Base-by-base conservation (phyloP, 345 rosid species). In the Acer yangbiense region DNA sequence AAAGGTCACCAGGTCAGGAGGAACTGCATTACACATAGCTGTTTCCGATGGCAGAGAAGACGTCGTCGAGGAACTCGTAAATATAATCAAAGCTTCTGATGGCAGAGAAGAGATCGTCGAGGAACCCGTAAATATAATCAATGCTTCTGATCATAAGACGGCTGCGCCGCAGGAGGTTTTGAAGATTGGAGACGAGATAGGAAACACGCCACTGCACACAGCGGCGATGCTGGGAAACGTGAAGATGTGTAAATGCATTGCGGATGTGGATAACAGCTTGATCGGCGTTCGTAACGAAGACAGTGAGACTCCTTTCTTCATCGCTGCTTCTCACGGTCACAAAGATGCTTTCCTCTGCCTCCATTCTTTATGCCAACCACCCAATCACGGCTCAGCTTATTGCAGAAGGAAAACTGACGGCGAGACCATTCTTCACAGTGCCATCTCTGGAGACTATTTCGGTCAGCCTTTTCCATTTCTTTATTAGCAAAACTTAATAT, bases 11-110 rank as follows among this genome's bases (percentile, higher is more conserved):
- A 64, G 54, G 35, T 58, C 90, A 8, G 80, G 85, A 0, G 86
- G 84, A 63, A 90, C 89, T 0, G 89, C 82, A 2, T 61, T 90
- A 67, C 90, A 86, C 80, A 60, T 90, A 4, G 87, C 90, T 13
- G 87, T 81, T 10, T 54, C 82, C 10, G 86, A 83, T 7, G 80
- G 76, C 72, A 72, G 81, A 70, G 86, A 77, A 14, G 48, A 35
- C 10, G 6, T 54, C 0, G 88, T 86, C 3, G 72, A 43, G 39
- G 16, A 63, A 7, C 78, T 83, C 9, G 82, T 88, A 0, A 1
- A 6, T 0, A 8, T 70, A 23, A 70, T 88, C 35, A 32, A 32
- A 32, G 5, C 35, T 32, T 0, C 35, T 32, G 35, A 83, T 7
- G 80, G 76, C 72, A 72, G 81, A 70, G 86, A 77, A 14, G 48